These are phyloP conservation scores for Lanmaoa rubissima DNA, from an alignment of 768 basidiomycete genomes.

Conservation along the genomic window DNA sequence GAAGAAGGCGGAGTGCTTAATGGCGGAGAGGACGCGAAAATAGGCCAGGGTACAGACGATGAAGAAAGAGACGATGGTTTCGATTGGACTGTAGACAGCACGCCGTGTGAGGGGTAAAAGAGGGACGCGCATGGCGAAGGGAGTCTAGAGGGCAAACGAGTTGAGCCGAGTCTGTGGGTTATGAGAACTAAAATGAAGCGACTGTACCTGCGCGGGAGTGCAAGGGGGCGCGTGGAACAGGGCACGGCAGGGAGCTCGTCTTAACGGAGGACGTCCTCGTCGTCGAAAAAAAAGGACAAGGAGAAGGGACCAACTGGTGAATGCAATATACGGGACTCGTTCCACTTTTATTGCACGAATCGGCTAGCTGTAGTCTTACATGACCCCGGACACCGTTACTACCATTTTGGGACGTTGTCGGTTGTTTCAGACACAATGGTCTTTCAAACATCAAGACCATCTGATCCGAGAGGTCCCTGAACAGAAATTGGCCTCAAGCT, in stretches of 20 bases:
- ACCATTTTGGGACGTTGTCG: neutral
- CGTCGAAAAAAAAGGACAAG: neutral
- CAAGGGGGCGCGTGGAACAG: neutral
- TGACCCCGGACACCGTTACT: conserved; percentile 28
- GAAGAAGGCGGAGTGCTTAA: conserved; percentile 85
- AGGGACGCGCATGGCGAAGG: conserved; percentile 50
- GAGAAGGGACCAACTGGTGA: neutral
- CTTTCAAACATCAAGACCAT: neutral
- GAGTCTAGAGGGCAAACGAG: too few relatives aligned
- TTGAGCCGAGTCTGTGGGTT: neutral
- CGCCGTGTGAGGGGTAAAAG: conserved; percentile 68
- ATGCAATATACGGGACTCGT: conserved; percentile 16
- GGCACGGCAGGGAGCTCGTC: neutral
- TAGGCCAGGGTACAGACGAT: conserved; percentile 90
- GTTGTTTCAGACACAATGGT: neutral
- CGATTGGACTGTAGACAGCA: conserved; percentile 76
- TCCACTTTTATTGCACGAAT: conserved; percentile 29
- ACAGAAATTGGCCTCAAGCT: too few relatives aligned
- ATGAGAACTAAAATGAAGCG: too few relatives aligned
- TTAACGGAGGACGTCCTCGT: neutral
- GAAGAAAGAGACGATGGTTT: conserved; percentile 88
- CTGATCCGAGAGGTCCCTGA: neutral
- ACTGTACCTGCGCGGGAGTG: neutral
- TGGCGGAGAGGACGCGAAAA: conserved; percentile 87
- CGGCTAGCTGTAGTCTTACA: conserved; percentile 15